Evolutionary conservation across 2,329 filamentous ascomycete species (phyloP).

Genomic region (Sporothrix inflata): DNA sequence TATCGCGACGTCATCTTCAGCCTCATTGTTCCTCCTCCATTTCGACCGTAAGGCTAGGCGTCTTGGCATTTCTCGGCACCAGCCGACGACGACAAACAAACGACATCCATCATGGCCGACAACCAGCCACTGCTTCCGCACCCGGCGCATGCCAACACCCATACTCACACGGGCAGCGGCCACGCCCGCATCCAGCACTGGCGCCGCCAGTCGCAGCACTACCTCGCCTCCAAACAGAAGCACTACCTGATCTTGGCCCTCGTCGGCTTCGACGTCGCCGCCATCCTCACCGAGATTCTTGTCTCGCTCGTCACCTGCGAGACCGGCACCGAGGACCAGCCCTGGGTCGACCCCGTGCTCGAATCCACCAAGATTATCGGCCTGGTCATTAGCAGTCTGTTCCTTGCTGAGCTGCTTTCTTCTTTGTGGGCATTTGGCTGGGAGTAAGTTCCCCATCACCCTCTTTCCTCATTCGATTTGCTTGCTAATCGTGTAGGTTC

Average conservation of each 20-base stretch:
- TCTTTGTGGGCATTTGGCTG: conserved; percentile 63
- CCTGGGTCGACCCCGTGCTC: conserved; percentile 47
- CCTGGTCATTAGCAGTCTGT: conserved; percentile 64
- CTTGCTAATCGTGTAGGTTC: conserved; percentile 48
- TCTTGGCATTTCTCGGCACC: conserved; percentile 28
- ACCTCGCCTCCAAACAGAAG: conserved; percentile 42
- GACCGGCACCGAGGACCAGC: conserved; percentile 44
- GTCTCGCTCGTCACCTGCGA: conserved; percentile 55
- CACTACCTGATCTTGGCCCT: conserved; percentile 51
- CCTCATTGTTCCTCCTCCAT: not conserved
- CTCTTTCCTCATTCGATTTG: not conserved
- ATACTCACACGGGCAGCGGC: not conserved
- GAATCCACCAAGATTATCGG: conserved; percentile 54
- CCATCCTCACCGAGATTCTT: conserved; percentile 53
- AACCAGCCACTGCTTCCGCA: conserved; percentile 6
- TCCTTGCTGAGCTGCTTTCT: conserved; percentile 64
- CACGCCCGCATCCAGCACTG: conserved; percentile 22
- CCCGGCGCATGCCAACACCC: not conserved
- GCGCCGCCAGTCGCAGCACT: conserved; percentile 29
- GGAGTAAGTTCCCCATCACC: not conserved
- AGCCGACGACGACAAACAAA: not conserved
- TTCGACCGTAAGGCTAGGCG: conserved; percentile 8
- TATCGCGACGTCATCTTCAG: not conserved
- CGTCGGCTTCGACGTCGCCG: conserved; percentile 51
- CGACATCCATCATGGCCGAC: not conserved